Base-by-base conservation (phyloP, 1,284 basidiomycete genomes). In the Cutaneotrichosporon cavernicola region DNA sequence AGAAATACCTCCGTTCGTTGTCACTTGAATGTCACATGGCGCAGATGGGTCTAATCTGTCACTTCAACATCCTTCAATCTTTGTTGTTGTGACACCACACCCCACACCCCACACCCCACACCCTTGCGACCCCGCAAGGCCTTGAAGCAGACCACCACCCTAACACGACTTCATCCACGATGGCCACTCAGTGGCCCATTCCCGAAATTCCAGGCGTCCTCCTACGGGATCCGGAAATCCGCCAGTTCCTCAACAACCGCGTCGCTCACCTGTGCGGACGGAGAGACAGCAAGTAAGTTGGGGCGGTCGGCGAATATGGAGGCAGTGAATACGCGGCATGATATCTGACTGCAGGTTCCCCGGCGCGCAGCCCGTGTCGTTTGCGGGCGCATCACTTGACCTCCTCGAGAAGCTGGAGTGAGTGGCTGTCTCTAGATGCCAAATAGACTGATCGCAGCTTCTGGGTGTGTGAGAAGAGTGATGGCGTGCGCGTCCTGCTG, bases 401-500 rank as follows among this genome's bases (percentile, higher is more conserved):
- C 86, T 89, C 73, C 84, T 97, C 51, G 91, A 96, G 81, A 82
- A 81, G 30, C 86, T 89, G 83, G 92, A 97, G 92, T 93, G 72
- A 85, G 86, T 64, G n/a, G 30, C 5, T 6, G 34, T 0, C 7
- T 6, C 22, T 5, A 31, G 7, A 6, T 1, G 6, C 14, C 31
- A 26, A 9, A 9, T n/a, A 22, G 9, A 10, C 26, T 57, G 21
- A 58, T 43, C 40, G 43, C 72, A 97, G 93, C 78, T 99, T 91
- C 78, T 99, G 96, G 96, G 96, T 99, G 34, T 97, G 94, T 82
- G 97, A 99, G 82, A 99, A 99, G 83, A 97, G 94, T n/a, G 97
- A 99, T 76, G 97, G 97, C 3, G 82, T 98, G 60, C 87, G 97
- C 50, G 92, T 99, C 36, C 84, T 99, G 51, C 86, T 98, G 56